phyloP scores from a whole-genome alignment of 495 filamentous ascomycete species.

The Neurospora tetrasperma region DNA sequence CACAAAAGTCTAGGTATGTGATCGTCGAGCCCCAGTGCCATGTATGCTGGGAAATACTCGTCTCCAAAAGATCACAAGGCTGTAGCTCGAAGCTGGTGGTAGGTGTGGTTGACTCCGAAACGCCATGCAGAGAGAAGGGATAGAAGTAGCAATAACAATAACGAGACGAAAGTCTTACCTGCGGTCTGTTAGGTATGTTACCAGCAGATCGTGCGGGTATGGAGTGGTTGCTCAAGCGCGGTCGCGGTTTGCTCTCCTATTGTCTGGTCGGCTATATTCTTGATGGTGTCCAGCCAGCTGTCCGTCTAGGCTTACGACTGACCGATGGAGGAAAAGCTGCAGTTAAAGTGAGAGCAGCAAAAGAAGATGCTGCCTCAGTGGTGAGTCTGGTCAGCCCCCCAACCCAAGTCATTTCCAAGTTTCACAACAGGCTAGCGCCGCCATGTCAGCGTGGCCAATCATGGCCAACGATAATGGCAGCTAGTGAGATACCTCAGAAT shows the following conservation, averaged over 20 bases:
- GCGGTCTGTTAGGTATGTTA: neutral
- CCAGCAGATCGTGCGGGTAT: neutral
- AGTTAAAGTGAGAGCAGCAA: neutral
- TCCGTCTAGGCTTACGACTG: neutral
- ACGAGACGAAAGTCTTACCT: neutral
- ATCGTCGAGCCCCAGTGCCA: neutral
- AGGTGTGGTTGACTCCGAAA: neutral
- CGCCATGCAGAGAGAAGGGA: neutral
- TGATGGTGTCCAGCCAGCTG: neutral
- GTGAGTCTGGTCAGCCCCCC: neutral
- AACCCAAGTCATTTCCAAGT: neutral
- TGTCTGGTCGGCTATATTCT: neutral
- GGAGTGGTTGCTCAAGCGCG: neutral
- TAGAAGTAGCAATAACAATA: neutral
- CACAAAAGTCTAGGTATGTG: neutral
- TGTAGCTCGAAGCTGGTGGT: neutral
- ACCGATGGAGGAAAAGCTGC: neutral
- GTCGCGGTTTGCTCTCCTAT: neutral
- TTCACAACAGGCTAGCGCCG: neutral
- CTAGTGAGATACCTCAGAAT: neutral
- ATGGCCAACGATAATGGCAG: neutral
- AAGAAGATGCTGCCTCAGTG: neutral
- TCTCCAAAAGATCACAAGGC: neutral
- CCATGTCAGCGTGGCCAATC: neutral
- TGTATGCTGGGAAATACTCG: neutral